A percentile compares a stretch with the other conserved stretches of the same genome.
Evolutionary conservation across 2,329 filamentous ascomycete genomes (phyloP).

Genomic region (Canariomyces notabilis): DNA sequence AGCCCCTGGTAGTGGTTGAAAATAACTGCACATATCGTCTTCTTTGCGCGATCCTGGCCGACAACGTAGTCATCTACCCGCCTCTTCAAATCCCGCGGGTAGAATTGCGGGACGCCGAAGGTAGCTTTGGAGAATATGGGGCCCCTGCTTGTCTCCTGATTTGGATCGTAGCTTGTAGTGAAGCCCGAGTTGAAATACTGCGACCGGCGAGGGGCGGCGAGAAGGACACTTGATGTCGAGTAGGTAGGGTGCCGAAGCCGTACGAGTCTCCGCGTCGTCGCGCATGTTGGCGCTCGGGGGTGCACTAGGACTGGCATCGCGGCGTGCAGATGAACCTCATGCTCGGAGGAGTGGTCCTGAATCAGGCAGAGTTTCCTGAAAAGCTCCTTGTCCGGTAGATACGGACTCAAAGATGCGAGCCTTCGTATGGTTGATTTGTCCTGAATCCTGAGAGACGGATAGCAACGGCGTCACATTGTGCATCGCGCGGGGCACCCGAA

Average conservation of each 20-base stretch:
- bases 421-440: not conserved
- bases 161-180: constrained; percentile 55
- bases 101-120: constrained; percentile 59
- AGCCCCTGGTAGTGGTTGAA: constrained; percentile 96
- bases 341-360: constrained; percentile 3
- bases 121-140: constrained; percentile 55
- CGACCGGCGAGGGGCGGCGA: constrained; percentile 36
- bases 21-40: constrained; percentile 84
- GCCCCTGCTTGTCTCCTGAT: constrained; percentile 47
- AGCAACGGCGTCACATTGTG: constrained; percentile 4
- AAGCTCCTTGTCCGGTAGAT: not conserved
- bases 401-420: not conserved
- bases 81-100: constrained; percentile 70
- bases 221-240: constrained; percentile 26
- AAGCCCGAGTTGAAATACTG: constrained; percentile 53
- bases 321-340: constrained; percentile 13
- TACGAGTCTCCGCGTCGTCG: constrained; percentile 8
- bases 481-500: not conserved
- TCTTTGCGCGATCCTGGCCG: constrained; percentile 90
- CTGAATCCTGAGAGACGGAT: constrained; percentile 2
- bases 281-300: constrained; percentile 14
- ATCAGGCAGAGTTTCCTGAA: not conserved
- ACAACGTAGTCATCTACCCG: constrained; percentile 95
- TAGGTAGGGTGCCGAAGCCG: constrained; percentile 18
- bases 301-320: constrained; percentile 22